Evolutionary conservation across 2,329 filamentous ascomycete species (phyloP), one percentile per base, ranked within the genome.

Genomic region (Cladophialophora immunda): DNA sequence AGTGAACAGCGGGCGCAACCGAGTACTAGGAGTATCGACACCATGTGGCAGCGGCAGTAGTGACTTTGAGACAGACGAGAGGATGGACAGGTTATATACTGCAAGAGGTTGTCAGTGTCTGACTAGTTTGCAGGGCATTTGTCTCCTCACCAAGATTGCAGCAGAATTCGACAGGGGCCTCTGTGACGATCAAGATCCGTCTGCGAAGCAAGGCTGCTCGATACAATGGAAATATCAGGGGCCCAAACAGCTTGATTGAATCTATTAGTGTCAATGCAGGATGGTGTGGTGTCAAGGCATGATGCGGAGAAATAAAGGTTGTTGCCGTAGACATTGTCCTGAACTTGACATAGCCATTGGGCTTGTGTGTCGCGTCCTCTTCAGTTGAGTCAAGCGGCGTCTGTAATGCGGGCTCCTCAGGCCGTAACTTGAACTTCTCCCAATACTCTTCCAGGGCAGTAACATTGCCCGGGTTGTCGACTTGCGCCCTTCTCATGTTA

Each of bases 21-120:
- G 80, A 15, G 82, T 85, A 67, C 91, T 84, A 0, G 87, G 84
- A 29, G 88, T 83, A 3, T 87, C 84, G 29, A 84, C 83, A 0
- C 86, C 77, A 22, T 90, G 87, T n/a, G 97, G 83, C 15, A 90
- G 81, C 59, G 93, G 88, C 65, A 86, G 84, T 52, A 93, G 86
- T 32, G 90, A 88, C 41, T 90, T 84, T 30, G 95, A 93, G 52
- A 98, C 90, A 72, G 93, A 97, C 53, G 94, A 93, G 36, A 99
- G 84, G 62, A 98, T 86, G n/a, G 94, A 97, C 59, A 98, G 87
- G 77, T 95, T 89, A 80, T 98, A 99, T 69, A 98, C 95, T 94
- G 70, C 60, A 4, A 17, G 17, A 17, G 25, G 6, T 52, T 13
- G 52, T 70, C 34, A 70, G 68, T 45, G 32, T 15, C 0, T 13